Evolutionary conservation across 1,139 yeast genomes (phyloP).

Genomic region (Geotrichum restrictum): DNA sequence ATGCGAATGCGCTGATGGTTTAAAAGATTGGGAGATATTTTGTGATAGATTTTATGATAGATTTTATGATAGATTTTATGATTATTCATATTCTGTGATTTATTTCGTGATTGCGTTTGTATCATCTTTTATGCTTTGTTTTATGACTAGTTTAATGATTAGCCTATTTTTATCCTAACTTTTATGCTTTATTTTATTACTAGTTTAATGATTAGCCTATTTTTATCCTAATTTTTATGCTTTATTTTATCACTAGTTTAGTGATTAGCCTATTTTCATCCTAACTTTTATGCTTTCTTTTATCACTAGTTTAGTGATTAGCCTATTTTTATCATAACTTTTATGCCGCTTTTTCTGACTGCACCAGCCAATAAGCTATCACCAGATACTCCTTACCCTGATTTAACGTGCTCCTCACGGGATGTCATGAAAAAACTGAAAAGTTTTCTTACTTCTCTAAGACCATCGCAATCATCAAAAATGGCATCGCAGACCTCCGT

Average conservation of each 20-base stretch:
- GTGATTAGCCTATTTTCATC: too few species aligned
- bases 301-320: too few species aligned
- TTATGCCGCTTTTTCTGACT: neutral
- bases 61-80: neutral
- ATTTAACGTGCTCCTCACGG: too few species aligned
- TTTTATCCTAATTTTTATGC: too few species aligned
- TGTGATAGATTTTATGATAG: neutral
- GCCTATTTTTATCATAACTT: too few species aligned
- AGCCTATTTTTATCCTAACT: too few species aligned
- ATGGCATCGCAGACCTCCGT: slow-evolving; percentile 19
- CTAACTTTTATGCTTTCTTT: too few species aligned
- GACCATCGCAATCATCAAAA: too few species aligned
- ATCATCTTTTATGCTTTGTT: neutral
- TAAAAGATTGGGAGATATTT: neutral
- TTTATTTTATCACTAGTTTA: neutral
- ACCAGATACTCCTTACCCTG: slow-evolving; percentile 6
- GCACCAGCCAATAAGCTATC: neutral
- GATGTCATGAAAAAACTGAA: too few species aligned
- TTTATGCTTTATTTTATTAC: neutral
- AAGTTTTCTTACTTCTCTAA: too few species aligned
- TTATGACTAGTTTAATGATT: neutral
- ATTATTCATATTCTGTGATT: neutral
- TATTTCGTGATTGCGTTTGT: neutral
- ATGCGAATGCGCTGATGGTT: too few species aligned
- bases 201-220: neutral